Percentiles rank a stretch among this genome's conserved stretches.
These are phyloP conservation scores for Podospora pseudoanserina DNA, from an alignment of 495 filamentous ascomycete species.

Conservation along the genomic window DNA sequence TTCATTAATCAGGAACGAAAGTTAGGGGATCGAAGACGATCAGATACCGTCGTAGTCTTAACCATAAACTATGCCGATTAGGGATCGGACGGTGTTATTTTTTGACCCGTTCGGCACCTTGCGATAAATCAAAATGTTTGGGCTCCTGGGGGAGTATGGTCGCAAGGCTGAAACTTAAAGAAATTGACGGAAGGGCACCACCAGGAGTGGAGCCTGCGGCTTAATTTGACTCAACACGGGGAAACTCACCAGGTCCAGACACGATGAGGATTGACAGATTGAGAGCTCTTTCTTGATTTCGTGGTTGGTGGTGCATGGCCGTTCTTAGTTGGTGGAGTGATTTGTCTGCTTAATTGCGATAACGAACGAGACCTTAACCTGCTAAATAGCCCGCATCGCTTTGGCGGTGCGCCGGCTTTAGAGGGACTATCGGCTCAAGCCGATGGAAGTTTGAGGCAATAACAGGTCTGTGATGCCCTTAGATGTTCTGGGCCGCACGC, in stretches of 20 bases:
- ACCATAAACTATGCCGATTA: constrained; percentile 73
- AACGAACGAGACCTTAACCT: constrained; percentile 72
- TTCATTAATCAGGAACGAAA: constrained; percentile 75
- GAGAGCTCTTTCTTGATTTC: constrained; percentile 64
- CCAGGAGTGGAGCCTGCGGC: too few relatives aligned
- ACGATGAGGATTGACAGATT: constrained; percentile 65
- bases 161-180: constrained; percentile 64
- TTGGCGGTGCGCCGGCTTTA: constrained; percentile 64
- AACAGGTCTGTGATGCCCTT: constrained; percentile 70
- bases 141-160: constrained; percentile 45
- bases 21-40: constrained; percentile 73
- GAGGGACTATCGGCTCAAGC: constrained; percentile 58
- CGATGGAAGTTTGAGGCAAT: constrained; percentile 68
- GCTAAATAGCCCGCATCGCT: constrained; percentile 66
- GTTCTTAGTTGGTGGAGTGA: constrained; percentile 67
- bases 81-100: constrained; percentile 67
- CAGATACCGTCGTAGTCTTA: constrained; percentile 75
- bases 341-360: constrained; percentile 75
- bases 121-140: constrained; percentile 75
- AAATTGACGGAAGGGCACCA: too few relatives aligned
- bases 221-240: constrained; percentile 63
- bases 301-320: constrained; percentile 63
- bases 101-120: constrained; percentile 65
- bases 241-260: constrained; percentile 67
- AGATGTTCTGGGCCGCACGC: constrained; percentile 71